These are phyloP conservation scores for Cyberlindnera euphorbiae DNA, from an alignment of 805 yeast genomes.

Conservation along the genomic window DNA sequence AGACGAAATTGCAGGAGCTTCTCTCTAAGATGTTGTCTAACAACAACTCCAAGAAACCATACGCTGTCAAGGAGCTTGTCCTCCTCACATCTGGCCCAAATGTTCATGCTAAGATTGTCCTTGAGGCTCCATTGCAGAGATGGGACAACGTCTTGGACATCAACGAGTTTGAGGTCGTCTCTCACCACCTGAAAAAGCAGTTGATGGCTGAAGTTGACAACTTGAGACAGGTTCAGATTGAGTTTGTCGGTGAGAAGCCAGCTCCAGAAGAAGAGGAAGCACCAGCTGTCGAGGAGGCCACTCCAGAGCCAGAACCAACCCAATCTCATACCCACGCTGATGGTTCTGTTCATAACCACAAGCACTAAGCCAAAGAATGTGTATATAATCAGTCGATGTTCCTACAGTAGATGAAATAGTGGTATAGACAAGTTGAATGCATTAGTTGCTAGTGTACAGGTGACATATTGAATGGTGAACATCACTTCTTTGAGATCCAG, in stretches of 20 bases:
- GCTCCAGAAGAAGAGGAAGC: conserved; percentile 20
- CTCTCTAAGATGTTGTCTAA: conserved; percentile 34
- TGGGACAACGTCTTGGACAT: conserved; percentile 40
- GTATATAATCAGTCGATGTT: no score
- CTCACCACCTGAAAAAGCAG: conserved; percentile 31
- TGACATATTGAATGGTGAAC: neutral
- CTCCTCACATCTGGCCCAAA: conserved; percentile 58
- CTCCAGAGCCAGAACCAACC: conserved; percentile 5
- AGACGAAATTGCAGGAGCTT: conserved; percentile 34
- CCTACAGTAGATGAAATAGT: no score
- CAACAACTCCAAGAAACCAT: conserved; percentile 36
- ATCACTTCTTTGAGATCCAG: conserved; percentile 57
- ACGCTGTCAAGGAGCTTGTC: conserved; percentile 37
- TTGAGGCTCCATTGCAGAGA: conserved; percentile 40
- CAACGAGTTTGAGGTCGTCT: conserved; percentile 38
- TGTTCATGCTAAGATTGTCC: conserved; percentile 30
- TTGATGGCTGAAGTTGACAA: conserved; percentile 37
- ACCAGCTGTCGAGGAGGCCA: no score
- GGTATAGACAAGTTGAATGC: no score
- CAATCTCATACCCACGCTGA: conserved; percentile 25
- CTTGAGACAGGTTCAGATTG: conserved; percentile 38
- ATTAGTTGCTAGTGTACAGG: neutral
- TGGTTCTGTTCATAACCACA: conserved; percentile 25
- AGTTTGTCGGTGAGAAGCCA: conserved; percentile 33
- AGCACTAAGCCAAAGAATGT: conserved; percentile 14